Percentiles rank a stretch among this genome's conserved stretches.
Conservation (phyloP, 192 early-diverging fungal genomes). For the Coemansia sp. region DNA sequence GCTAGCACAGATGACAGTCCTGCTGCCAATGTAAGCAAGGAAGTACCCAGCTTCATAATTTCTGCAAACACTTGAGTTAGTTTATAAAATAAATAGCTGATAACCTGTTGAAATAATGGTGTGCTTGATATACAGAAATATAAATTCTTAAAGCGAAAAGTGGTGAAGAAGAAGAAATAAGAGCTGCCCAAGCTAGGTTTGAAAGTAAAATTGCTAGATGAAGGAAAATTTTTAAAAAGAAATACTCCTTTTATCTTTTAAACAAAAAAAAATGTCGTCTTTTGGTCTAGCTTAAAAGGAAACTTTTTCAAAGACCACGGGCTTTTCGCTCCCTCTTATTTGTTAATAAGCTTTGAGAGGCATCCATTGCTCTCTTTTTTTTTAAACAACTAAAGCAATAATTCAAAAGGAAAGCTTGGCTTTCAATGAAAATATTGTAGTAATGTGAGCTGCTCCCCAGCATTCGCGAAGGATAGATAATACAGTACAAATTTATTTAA, state of each 20-base stretch:
- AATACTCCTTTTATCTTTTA: not conserved
- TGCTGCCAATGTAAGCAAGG: slow-evolving; percentile 34
- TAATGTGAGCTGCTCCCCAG: too few species aligned
- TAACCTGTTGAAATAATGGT: not conserved
- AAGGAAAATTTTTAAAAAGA: slow-evolving; percentile 2
- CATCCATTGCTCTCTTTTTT: not conserved
- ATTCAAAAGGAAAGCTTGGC: slow-evolving; percentile 1
- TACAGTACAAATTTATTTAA: slow-evolving; percentile 3
- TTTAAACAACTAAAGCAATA: not conserved
- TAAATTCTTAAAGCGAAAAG: not conserved
- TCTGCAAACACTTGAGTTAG: not conserved
- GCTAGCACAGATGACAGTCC: slow-evolving; percentile 37
- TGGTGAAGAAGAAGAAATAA: slow-evolving; percentile 1
- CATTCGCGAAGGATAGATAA: too few species aligned
- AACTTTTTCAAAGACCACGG: not conserved
- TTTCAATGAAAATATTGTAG: not conserved
- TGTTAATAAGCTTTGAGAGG: too few species aligned
- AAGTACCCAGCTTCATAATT: slow-evolving; percentile 19
- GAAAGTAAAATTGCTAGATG: not conserved
- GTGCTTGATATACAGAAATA: slow-evolving; percentile 1
- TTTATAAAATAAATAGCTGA: not conserved
- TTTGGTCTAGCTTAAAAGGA: slow-evolving; percentile 5
- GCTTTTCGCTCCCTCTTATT: not conserved
- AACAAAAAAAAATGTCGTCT: not conserved
- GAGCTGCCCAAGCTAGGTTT: not conserved